Conservation (phyloP, 257 asterid genomes). For the Rhazya stricta region DNA sequence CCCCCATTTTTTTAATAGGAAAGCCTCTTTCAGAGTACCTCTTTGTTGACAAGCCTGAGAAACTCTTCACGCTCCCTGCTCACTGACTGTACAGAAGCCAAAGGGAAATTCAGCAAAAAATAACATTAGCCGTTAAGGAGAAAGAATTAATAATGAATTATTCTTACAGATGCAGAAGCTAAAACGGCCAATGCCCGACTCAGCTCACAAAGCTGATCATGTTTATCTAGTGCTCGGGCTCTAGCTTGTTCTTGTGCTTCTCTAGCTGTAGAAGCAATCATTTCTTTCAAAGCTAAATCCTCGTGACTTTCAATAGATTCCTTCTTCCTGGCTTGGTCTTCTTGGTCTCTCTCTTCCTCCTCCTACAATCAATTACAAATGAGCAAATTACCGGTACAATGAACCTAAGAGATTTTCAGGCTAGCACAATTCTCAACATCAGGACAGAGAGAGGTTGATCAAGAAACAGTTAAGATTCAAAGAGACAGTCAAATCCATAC, state of each 20-base stretch:
- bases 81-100: conserved; percentile 54
- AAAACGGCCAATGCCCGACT: conserved; percentile 87
- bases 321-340: conserved; percentile 42
- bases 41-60: conserved; percentile 79
- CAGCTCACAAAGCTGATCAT: conserved; percentile 77
- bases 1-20: neutral
- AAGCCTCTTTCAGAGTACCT: conserved; percentile 40
- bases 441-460: neutral
- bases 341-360: conserved; percentile 74
- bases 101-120: conserved; percentile 12
- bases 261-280: conserved; percentile 51
- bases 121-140: neutral
- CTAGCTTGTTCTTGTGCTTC: conserved; percentile 74
- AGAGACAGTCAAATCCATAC: conserved; percentile 28
- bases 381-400: conserved; percentile 2
- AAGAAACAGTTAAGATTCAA: neutral
- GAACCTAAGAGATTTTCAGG: neutral
- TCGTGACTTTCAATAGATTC: conserved; percentile 37
- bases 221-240: conserved; percentile 69
- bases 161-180: conserved; percentile 84
- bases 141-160: neutral
- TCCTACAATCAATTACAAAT: conserved; percentile 38
- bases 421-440: neutral
- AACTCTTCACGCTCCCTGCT: conserved; percentile 87
- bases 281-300: conserved; percentile 72